These are phyloP conservation scores for Blastosporella zonata DNA, from an alignment of 1,284 basidiomycete species.

Conservation along the genomic window DNA sequence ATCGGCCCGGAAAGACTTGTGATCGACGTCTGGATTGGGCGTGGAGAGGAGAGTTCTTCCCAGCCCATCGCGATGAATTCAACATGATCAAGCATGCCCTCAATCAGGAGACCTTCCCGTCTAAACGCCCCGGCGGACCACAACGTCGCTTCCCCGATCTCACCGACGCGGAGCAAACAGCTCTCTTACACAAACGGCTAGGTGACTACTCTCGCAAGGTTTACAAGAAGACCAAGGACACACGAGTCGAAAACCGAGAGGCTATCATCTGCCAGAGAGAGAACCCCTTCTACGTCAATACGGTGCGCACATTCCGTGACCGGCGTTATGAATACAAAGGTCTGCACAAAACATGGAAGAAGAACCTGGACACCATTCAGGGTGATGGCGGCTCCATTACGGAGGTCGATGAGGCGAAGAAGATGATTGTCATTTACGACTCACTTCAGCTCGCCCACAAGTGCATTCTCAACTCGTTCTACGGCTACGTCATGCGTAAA, in stretches of 20 bases:
- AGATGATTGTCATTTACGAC: conserved; percentile 99
- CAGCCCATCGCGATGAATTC: conserved; percentile 95
- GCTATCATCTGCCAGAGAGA: conserved; percentile 98
- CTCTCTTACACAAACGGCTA: conserved; percentile 92
- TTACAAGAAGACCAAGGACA: conserved; percentile 99
- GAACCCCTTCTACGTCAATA: conserved; percentile 99
- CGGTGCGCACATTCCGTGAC: conserved; percentile 96
- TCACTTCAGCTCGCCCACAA: conserved; percentile 99
- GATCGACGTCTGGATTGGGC: conserved; percentile 97
- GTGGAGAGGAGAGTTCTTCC: conserved; percentile 99
- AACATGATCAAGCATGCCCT: conserved; percentile 99
- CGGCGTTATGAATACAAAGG: conserved; percentile 99
- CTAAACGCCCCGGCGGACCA: conserved; percentile 71
- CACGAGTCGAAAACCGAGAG: conserved; percentile 91
- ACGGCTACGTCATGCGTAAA: conserved; percentile 99
- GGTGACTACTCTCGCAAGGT: conserved; percentile 99
- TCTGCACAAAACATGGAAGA: conserved; percentile 99
- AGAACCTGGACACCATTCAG: conserved; percentile 84
- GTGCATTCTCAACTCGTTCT: conserved; percentile 99
- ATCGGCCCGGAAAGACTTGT: conserved; percentile 93
- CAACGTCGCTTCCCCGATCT: conserved; percentile 86
- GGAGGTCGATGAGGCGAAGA: conserved; percentile 95
- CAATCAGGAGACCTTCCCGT: conserved; percentile 92
- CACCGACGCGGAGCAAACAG: conserved; percentile 84
- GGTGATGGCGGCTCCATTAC: conserved; percentile 70